These are phyloP conservation scores for Ilex aquifolium DNA, from an alignment of 257 asterid species.

Conservation along the genomic window DNA sequence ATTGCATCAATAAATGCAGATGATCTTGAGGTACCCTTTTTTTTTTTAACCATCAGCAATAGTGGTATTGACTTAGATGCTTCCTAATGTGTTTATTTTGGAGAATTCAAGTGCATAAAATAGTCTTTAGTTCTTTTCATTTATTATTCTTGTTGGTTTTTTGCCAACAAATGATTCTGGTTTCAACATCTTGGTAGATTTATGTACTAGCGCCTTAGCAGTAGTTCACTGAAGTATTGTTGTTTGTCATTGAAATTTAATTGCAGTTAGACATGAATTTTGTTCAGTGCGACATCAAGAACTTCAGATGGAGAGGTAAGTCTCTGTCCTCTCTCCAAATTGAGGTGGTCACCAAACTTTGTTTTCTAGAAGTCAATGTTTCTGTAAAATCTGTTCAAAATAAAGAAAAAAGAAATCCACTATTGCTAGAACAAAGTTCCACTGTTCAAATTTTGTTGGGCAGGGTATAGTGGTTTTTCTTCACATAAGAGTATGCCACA, in stretches of 20 bases:
- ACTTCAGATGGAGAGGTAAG: slow-evolving; percentile 58
- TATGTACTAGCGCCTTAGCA: not conserved
- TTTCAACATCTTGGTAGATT: not conserved
- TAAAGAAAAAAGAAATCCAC: not conserved
- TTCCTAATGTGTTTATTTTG: not conserved
- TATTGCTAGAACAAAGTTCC: not conserved
- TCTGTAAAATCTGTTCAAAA: not conserved
- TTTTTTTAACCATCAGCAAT: not conserved
- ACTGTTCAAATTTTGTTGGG: not conserved
- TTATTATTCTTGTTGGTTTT: no score
- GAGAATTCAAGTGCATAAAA: not conserved
- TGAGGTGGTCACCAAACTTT: not conserved
- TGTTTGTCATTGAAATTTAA: slow-evolving; percentile 10
- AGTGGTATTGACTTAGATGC: not conserved
- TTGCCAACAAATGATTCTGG: no score
- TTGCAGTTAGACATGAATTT: slow-evolving; percentile 75
- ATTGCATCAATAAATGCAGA: slow-evolving; percentile 79
- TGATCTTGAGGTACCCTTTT: slow-evolving; percentile 61
- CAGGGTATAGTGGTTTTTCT: not conserved
- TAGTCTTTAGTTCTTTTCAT: no score
- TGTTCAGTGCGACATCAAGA: slow-evolving; percentile 63
- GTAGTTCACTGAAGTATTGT: not conserved
- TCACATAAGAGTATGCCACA: no score
- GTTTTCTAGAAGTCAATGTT: not conserved
- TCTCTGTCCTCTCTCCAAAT: slow-evolving; percentile 8